phyloP scores from a whole-genome alignment of 2,329 filamentous ascomycete genomes.

The Helminthosporium solani region DNA sequence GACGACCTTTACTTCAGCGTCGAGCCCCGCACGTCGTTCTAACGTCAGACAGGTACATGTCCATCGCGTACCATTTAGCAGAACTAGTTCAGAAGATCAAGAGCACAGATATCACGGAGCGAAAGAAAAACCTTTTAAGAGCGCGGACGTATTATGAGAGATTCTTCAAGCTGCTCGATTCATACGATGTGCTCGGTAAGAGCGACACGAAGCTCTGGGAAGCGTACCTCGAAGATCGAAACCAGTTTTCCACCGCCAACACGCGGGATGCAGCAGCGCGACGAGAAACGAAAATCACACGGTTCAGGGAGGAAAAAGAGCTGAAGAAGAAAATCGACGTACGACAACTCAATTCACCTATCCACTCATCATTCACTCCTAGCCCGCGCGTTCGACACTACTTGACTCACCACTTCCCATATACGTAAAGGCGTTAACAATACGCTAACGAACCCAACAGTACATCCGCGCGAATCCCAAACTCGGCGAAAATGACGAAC shows the following conservation, averaged over 20 bases:
- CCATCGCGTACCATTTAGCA: constrained; percentile 74
- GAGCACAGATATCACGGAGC: constrained; percentile 51
- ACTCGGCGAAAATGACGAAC: constrained; percentile 73
- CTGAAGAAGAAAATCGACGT: constrained; percentile 80
- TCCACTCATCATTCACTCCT: too few relatives aligned
- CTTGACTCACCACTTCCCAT: background rate
- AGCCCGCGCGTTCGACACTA: background rate
- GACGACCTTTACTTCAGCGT: background rate
- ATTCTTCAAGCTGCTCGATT: constrained; percentile 75
- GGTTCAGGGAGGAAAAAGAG: constrained; percentile 82
- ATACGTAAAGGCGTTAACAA: background rate
- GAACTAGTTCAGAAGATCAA: constrained; percentile 73
- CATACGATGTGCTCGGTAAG: constrained; percentile 70
- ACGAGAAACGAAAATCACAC: constrained; percentile 80
- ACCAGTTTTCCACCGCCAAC: constrained; percentile 71
- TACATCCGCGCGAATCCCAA: constrained; percentile 61
- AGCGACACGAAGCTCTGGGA: constrained; percentile 69
- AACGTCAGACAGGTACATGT: constrained; percentile 61
- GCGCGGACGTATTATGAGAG: constrained; percentile 73
- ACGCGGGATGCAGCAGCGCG: constrained; percentile 66
- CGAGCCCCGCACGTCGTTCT: constrained; percentile 5
- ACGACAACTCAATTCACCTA: constrained; percentile 19
- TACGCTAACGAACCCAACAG: constrained; percentile 36
- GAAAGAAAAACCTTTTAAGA: constrained; percentile 62
- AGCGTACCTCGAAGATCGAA: constrained; percentile 69